Conservation (phyloP, 2,329 filamentous ascomycete species). For the Aspergillus costaricaensis region DNA sequence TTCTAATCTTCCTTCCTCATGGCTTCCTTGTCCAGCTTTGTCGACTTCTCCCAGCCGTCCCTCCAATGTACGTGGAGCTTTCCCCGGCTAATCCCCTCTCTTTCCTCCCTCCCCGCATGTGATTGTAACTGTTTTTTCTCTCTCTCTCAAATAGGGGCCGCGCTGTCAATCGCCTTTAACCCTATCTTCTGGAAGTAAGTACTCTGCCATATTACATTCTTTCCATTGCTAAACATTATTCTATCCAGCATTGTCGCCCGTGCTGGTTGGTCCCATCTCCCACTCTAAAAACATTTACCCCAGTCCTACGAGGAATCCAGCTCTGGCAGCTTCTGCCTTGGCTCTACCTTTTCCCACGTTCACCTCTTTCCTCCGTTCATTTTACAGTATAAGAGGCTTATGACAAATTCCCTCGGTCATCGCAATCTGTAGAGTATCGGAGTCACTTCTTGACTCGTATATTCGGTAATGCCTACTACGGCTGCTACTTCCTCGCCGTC, state of each 20-base stretch:
- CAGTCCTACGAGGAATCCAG: too few relatives aligned
- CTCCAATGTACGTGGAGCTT: slow-evolving; percentile 58
- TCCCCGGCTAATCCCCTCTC: slow-evolving; percentile 2
- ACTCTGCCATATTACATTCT: not conserved
- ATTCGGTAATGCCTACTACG: slow-evolving; percentile 75
- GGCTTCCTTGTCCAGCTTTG: slow-evolving; percentile 41
- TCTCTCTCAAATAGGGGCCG: slow-evolving; percentile 64
- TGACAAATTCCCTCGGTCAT: slow-evolving; percentile 14
- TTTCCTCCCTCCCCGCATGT: slow-evolving; percentile 30
- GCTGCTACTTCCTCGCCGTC: slow-evolving; percentile 85
- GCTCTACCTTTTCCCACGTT: not conserved
- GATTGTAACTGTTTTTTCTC: slow-evolving; percentile 22
- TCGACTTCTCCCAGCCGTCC: slow-evolving; percentile 69
- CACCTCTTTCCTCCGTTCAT: not conserved
- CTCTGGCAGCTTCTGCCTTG: not conserved
- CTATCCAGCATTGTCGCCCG: slow-evolving; percentile 73
- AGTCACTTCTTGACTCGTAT: slow-evolving; percentile 85
- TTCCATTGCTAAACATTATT: slow-evolving; percentile 16
- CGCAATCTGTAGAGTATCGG: slow-evolving; percentile 72
- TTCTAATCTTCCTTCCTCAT: slow-evolving; percentile 25
- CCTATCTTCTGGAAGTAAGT: slow-evolving; percentile 99
- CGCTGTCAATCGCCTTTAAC: slow-evolving; percentile 84
- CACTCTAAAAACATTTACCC: slow-evolving; percentile 4
- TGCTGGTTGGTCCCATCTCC: slow-evolving; percentile 59
- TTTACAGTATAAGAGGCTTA: slow-evolving; percentile 12